Conservation (phyloP, 2,329 filamentous ascomycete species). For the Knufia petricola region DNA sequence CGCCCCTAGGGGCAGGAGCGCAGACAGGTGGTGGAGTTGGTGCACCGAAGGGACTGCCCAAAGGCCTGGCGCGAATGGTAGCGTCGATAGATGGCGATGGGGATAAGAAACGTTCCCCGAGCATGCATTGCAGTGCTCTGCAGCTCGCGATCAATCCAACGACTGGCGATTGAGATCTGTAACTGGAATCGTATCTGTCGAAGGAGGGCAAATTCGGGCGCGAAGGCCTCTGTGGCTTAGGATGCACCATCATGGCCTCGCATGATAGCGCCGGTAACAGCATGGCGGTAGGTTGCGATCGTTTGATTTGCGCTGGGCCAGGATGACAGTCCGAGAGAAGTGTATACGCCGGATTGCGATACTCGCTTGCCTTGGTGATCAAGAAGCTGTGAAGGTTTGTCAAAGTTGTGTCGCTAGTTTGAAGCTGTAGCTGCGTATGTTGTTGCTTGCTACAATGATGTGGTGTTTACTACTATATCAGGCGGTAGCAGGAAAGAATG, state of each 20-base stretch:
- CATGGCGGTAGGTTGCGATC: slow-evolving; percentile 22
- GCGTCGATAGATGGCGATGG: slow-evolving; percentile 14
- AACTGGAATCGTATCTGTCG: slow-evolving; percentile 24
- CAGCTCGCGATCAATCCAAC: slow-evolving; percentile 24
- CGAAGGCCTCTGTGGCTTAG: slow-evolving; percentile 14
- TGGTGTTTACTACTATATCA: too few relatives aligned
- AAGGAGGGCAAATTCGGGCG: slow-evolving; percentile 25
- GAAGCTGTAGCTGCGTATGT: too few relatives aligned
- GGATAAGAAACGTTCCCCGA: slow-evolving; percentile 20
- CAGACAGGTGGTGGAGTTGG: slow-evolving; percentile 23
- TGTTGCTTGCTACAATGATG: too few relatives aligned
- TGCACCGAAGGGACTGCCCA: slow-evolving; percentile 22
- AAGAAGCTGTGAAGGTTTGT: neutral
- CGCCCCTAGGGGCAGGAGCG: slow-evolving; percentile 22
- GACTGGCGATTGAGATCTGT: slow-evolving; percentile 23
- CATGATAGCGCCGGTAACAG: slow-evolving; percentile 38
- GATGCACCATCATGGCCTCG: slow-evolving; percentile 30
- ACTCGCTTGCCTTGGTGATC: neutral
- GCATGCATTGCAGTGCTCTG: slow-evolving; percentile 22
- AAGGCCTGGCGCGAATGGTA: slow-evolving; percentile 25
- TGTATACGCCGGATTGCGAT: neutral
- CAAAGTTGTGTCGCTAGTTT: too few relatives aligned
- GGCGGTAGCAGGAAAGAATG: too few relatives aligned
- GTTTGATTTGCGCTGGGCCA: too few relatives aligned
- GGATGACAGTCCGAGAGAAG: too few relatives aligned